Percentiles rank a stretch among this genome's conserved stretches.
phyloP scores from a whole-genome alignment of 768 basidiomycete species.

The Suillus fuscotomentosus region DNA sequence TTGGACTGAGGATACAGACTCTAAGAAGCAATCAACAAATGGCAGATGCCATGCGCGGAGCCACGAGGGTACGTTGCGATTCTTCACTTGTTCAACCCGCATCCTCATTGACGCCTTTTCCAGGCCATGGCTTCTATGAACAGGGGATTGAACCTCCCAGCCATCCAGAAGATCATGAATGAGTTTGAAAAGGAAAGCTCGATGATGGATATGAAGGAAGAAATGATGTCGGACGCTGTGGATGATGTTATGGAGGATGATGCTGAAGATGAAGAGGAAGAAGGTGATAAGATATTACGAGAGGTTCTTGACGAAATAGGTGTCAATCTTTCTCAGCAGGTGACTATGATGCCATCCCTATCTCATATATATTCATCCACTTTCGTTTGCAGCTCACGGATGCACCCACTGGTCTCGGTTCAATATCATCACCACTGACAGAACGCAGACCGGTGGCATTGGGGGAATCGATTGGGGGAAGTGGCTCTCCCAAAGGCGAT shows the following conservation, averaged over 20 bases:
- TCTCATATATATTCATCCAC: conserved; percentile 13
- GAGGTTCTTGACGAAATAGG: conserved; percentile 98
- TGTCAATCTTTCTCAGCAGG: conserved; percentile 85
- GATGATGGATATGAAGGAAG: conserved; percentile 99
- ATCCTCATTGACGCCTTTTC: conserved; percentile 6
- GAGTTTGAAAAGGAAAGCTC: conserved; percentile 98
- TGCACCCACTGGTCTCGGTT: conserved; percentile 71
- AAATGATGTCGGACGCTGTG: conserved; percentile 99
- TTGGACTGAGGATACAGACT: conserved; percentile 93
- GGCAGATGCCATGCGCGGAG: conserved; percentile 99
- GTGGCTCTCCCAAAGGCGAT: conserved; percentile 36
- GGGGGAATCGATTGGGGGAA: conserved; percentile 51
- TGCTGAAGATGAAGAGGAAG: conserved; percentile 90
- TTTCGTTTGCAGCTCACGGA: conserved; percentile 65
- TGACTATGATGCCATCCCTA: conserved; percentile 25
- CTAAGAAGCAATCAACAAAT: conserved; percentile 97
- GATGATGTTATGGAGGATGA: conserved; percentile 98
- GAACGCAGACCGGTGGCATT: conserved; percentile 83
- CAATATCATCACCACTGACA: conserved; percentile 56
- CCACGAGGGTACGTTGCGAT: conserved; percentile 74
- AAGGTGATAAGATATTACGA: conserved; percentile 92
- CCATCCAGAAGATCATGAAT: conserved; percentile 94
- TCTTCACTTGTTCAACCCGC: not conserved
- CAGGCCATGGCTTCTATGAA: conserved; percentile 99
- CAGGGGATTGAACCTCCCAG: conserved; percentile 89